Evolutionary conservation across 2,329 filamentous ascomycete species (phyloP), one percentile per base, ranked within the genome.

Genomic region (Colletotrichum paranaense): DNA sequence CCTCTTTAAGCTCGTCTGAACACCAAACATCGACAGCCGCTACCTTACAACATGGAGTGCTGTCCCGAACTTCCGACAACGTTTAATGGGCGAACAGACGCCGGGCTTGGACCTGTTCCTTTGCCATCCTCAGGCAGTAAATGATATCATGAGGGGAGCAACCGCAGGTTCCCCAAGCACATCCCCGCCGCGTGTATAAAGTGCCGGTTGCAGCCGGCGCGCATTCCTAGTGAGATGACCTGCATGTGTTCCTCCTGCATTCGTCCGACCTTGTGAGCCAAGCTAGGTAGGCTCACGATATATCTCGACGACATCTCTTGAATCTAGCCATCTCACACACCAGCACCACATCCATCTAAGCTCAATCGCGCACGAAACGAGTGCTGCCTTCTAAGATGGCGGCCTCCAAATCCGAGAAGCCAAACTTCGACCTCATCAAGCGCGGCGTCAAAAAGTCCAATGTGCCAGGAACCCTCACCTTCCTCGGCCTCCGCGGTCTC

Each of bases 401-500:
- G 24, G 67, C 57, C 67, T 66, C 60, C 22, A 38, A 60, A 22
- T 46, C 71, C 9, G 55, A 57, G 30, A 57, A 55, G 16, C 67
- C 53, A 52, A 60, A 58, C 63, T 66, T 68, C 14, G 81, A 85
- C 75, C 78, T 84, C 22, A 82, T 85, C 77, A 67, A 77, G 5
- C 83, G 84, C 35, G 83, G 84, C 68, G 77, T 80, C 70, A 83
- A 82, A 75, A 76, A 76, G 46, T 76, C 80, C 38, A 82, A 80
- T 30, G 78, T 79, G 1, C 60, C 76, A 6, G 84, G 84, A 24
- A 83, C 80, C 1, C 72, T 81, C 14, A 82, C 82, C 62, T 85
- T 85, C 76, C 67, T 84, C 74, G 81, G 79, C 32, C 78, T 85
- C 22, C 84, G 84, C 62, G 75, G 79, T 14, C 78, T 83, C 62